Base-by-base conservation (phyloP, 2,329 filamentous ascomycete genomes). In the Xylariaceae sp. region DNA sequence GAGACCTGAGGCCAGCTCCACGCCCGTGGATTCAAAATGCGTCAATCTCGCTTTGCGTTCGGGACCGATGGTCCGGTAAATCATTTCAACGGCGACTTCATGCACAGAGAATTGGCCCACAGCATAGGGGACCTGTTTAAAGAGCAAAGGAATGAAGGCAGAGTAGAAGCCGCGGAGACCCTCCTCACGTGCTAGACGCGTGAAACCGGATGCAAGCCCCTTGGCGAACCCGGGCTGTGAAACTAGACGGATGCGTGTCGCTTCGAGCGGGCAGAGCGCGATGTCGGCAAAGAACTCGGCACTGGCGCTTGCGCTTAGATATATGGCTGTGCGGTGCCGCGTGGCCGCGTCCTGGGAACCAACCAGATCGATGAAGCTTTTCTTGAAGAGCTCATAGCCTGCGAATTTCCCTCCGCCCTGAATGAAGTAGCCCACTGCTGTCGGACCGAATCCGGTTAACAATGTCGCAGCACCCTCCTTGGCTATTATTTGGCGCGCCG, bases 381-480 rank as follows among this genome's bases (percentile, higher is more conserved):
- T 88, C 84, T 95, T 95, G 88, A 95, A 95, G 82, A 91, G 90
- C 78, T 95, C 90, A 78, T 95, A 95, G 70, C 90, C 90, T 71
- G 89, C 89, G 77, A 95, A 95, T 80, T 95, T 95, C 82, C 88
- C 88, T 68, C 90, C 90, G 73, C 90, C 90, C 78, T 95, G 90
- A 60, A 94, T 86, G 77, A 94, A 89, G 78, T 95, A 95, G 73
- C 90, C 90, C 57, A 91, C 89, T 62, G 88, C 88, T 62, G 90
- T 95, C 64, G 90, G 90, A 62, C 90, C 90, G 75, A 91, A 88
- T 72, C 90, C 90, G 15, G 90, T 94, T 71, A 91, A 81, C 67
- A 95, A 82, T 64, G 90, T 89, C 64, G 86, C 85, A 64, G 88
- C 85, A 72, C 91, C 91, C 77, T 95, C 90, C 65, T 85, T 88